Evolutionary conservation across 2,329 filamentous ascomycete species (phyloP).

Genomic region (Venturia oleaginea): DNA sequence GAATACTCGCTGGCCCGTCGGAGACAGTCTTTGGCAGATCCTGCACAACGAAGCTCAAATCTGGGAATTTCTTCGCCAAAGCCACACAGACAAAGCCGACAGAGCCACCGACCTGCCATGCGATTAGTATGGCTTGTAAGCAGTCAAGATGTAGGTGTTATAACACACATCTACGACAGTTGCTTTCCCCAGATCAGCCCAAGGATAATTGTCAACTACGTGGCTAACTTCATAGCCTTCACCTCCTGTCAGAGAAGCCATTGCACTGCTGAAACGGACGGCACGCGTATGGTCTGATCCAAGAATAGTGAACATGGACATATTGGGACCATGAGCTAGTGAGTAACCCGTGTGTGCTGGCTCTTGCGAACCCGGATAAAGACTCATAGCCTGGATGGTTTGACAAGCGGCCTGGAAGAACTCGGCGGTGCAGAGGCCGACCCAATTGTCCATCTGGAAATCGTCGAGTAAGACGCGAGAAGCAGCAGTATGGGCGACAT

Average conservation of each 20-base stretch:
- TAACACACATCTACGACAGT: slow-evolving; percentile 16
- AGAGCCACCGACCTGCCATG: slow-evolving; percentile 13
- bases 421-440: slow-evolving; percentile 9
- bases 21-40: slow-evolving; percentile 12
- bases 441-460: slow-evolving; percentile 12
- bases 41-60: slow-evolving; percentile 16
- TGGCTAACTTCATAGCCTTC: slow-evolving; percentile 22
- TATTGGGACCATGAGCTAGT: slow-evolving; percentile 19
- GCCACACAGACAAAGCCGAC: slow-evolving; percentile 13
- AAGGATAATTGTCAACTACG: slow-evolving; percentile 4
- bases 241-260: slow-evolving; percentile 24
- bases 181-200: slow-evolving; percentile 13
- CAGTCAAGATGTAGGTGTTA: slow-evolving; percentile 12
- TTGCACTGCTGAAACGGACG: slow-evolving; percentile 25
- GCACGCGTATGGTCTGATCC: slow-evolving; percentile 23
- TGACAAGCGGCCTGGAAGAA: slow-evolving; percentile 12
- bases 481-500: slow-evolving; percentile 14
- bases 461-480: slow-evolving; percentile 9
- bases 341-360: slow-evolving; percentile 23
- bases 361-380: slow-evolving; percentile 19
- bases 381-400: slow-evolving; percentile 2
- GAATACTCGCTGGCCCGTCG: neutral
- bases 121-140: slow-evolving; percentile 9
- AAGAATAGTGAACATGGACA: slow-evolving; percentile 26
- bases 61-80: slow-evolving; percentile 12